Evolutionary conservation across 257 asterid genomes (phyloP).

Genomic region (Solanum sparsipilum): DNA sequence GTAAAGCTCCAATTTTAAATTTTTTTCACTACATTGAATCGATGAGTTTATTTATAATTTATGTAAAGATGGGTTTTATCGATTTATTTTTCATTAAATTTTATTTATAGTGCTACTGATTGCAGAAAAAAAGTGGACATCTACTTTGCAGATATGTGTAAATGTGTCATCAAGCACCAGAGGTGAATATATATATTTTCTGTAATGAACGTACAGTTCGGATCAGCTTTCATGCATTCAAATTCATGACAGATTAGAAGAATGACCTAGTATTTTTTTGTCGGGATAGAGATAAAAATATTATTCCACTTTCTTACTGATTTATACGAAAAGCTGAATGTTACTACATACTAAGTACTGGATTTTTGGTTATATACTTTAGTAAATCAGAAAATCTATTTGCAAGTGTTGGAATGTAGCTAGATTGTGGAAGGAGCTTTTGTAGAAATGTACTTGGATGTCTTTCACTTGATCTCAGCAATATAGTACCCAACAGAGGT

Average conservation of each 20-base stretch:
- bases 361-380: not conserved
- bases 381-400: not conserved
- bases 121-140: not conserved
- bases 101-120: not conserved
- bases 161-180: not conserved
- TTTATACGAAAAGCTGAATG: not conserved
- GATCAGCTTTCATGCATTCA: too few relatives aligned
- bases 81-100: not conserved
- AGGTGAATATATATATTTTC: not conserved
- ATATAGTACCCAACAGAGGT: not conserved
- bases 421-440: not conserved
- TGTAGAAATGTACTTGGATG: not conserved
- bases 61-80: not conserved
- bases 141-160: not conserved
- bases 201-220: too few relatives aligned
- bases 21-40: conserved; percentile 3
- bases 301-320: not conserved
- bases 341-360: not conserved
- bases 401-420: not conserved
- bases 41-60: not conserved
- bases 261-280: too few relatives aligned
- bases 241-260: too few relatives aligned
- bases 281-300: not conserved
- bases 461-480: not conserved
- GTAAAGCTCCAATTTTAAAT: conserved; percentile 8